A percentile compares a stretch with the other conserved stretches of the same genome.
Conservation (phyloP, 2,329 filamentous ascomycete genomes). For the Pezicula carpinea region DNA sequence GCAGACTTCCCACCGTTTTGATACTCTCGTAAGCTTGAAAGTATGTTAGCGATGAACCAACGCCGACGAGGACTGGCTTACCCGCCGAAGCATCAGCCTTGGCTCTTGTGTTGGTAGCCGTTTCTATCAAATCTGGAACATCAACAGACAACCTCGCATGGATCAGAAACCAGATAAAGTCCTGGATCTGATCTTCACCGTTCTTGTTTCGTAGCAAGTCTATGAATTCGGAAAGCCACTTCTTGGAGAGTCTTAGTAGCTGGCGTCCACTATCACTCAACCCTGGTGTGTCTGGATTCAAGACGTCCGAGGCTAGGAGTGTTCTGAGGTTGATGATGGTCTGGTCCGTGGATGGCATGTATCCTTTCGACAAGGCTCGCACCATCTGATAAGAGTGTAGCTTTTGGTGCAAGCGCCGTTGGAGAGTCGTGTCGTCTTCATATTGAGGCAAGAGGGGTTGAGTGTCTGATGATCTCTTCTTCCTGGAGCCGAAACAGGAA, state of each 20-base stretch:
- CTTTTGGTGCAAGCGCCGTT: constrained; percentile 79
- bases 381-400: constrained; percentile 92
- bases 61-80: constrained; percentile 30
- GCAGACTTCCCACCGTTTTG: constrained; percentile 75
- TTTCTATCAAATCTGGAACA: constrained; percentile 55
- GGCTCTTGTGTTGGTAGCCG: constrained; percentile 57
- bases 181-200: constrained; percentile 77
- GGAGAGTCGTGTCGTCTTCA: constrained; percentile 72
- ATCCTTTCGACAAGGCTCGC: constrained; percentile 74
- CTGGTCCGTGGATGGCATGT: constrained; percentile 90
- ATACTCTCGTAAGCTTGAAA: constrained; percentile 70
- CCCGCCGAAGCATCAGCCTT: constrained; percentile 69
- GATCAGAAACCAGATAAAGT: constrained; percentile 81
- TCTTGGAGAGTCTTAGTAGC: constrained; percentile 65
- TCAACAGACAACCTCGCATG: constrained; percentile 70
- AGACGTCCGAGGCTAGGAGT: constrained; percentile 69
- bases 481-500: constrained; percentile 28
- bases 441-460: constrained; percentile 79
- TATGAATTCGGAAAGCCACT: constrained; percentile 76
- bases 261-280: constrained; percentile 74
- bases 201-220: constrained; percentile 83
- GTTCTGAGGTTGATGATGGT: constrained; percentile 73
- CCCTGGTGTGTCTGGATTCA: constrained; percentile 70
- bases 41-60: constrained; percentile 18
- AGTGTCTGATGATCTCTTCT: constrained; percentile 23